Base-by-base conservation (phyloP, 306 rosid genomes). In the Fagus sylvatica region DNA sequence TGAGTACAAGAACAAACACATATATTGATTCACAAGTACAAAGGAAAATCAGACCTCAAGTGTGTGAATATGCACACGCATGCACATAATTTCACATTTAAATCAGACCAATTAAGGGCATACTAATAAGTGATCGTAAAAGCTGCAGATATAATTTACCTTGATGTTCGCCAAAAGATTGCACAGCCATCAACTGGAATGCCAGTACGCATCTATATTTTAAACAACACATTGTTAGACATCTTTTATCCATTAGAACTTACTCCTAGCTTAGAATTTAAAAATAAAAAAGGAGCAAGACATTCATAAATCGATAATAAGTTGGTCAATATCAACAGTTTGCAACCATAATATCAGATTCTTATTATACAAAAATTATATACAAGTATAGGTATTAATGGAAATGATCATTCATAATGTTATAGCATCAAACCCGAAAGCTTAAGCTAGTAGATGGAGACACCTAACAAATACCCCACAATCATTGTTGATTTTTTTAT, bases 151-250 rank as follows among this genome's bases (percentile, higher is more conserved):
- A 40, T 19, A 42, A 33, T 64, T 82, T 85, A 95, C 99, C 99
- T 95, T 56, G 97, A 92, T 41, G 82, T 73, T 64, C 88, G 93
- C 99, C 99, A 93, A 88, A 93, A 92, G 66, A 91, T 88, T 41
- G 99, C 98, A 82, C 99, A 95, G 76, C 97, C 99, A 84, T 95
- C 99, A 69, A 83, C 77, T 79, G 97, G 81, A 77, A 72, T 79
- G 46, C 99, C 99, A 10, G 98, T 91, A 28, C 98, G 95, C 96
- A 89, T 93, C 99, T 95, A 75, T 81, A 91, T 30, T 76, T 77
- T 60, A 80, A 83, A 78, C 82, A 80, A 85, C 77, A 78, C 39
- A 76, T 66, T 48, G 65, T 80, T 76, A 94, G 83, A 86, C 42
- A 78, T 81, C 41, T 69, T 54, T 71, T 74, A 15, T 56, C 75